Conservation (phyloP, 352 stramenopile genomes). For the Pelagophyceae sp. region DNA sequence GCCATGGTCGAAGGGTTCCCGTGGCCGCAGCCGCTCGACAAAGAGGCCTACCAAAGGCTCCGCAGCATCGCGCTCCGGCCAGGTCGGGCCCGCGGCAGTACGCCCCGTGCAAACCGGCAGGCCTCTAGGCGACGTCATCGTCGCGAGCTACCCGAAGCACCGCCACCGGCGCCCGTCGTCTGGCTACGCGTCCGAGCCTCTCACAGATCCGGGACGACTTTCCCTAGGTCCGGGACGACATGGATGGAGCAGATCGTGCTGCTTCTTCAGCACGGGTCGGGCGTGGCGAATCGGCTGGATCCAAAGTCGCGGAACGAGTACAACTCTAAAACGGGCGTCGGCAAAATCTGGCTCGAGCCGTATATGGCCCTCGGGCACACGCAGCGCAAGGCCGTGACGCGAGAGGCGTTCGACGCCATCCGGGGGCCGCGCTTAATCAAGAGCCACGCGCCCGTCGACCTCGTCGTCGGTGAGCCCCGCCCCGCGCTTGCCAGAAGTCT, state of each 20-base stretch:
- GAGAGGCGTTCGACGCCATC: background rate
- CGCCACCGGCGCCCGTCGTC: background rate
- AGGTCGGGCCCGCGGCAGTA: no score
- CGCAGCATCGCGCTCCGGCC: no score
- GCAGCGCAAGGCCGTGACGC: background rate
- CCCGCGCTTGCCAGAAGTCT: background rate
- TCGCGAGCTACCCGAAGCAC: slow-evolving; percentile 17
- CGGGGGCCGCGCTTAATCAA: slow-evolving; percentile 6
- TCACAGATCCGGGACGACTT: no score
- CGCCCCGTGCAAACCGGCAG: background rate
- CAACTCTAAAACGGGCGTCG: background rate
- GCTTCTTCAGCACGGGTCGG: background rate
- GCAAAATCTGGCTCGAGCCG: slow-evolving; percentile 7
- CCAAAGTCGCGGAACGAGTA: background rate
- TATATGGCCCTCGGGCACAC: background rate
- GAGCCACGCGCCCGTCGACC: slow-evolving; percentile 13
- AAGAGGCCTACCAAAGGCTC: no score
- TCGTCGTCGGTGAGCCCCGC: background rate
- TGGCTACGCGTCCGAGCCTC: background rate
- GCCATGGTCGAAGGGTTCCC: slow-evolving; percentile 10
- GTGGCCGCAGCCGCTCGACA: background rate
- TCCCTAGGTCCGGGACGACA: slow-evolving; percentile 10
- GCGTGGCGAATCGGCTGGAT: background rate
- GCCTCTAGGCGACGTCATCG: background rate
- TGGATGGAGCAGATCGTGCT: slow-evolving; percentile 20